Conservation (phyloP, 163 green algal genomes). For the Scenedesmus sp. region DNA sequence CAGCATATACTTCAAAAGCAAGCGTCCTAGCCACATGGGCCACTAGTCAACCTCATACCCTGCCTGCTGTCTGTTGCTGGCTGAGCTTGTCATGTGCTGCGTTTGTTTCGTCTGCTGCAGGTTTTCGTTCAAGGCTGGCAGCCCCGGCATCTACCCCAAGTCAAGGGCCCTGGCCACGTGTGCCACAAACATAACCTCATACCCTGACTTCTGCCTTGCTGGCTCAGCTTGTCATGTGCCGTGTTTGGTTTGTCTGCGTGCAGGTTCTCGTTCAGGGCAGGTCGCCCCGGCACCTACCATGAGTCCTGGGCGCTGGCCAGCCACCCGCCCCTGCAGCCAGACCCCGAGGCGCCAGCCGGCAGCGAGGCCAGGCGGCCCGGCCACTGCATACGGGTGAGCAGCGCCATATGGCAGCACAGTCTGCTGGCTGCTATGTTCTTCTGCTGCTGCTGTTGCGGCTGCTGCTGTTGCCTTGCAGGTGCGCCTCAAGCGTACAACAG, state of each 20-base stretch:
- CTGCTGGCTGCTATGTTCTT: background rate
- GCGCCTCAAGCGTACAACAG: background rate
- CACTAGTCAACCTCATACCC: background rate
- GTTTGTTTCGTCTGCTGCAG: background rate
- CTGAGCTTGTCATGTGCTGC: too few relatives aligned
- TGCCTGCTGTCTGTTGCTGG: background rate
- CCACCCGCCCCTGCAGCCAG: background rate
- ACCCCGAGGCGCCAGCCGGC: background rate
- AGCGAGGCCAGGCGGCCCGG: background rate
- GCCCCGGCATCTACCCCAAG: background rate
- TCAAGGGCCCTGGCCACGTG: background rate
- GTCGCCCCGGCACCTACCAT: background rate
- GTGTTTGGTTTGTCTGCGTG: too few relatives aligned
- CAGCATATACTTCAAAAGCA: background rate
- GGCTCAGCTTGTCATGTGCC: too few relatives aligned
- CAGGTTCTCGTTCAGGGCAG: background rate
- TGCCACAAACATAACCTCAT: too few relatives aligned
- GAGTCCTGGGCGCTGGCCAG: background rate
- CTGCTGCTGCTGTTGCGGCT: slow-evolving; percentile 15
- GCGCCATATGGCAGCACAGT: too few relatives aligned
- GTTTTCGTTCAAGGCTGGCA: background rate
- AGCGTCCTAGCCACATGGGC: too few relatives aligned
- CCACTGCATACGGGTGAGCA: background rate
- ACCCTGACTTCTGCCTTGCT: too few relatives aligned
- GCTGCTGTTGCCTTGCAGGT: background rate